These are phyloP conservation scores for Hordeum marinum DNA, from an alignment of 176 grass and related monocot genomes.

Conservation along the genomic window DNA sequence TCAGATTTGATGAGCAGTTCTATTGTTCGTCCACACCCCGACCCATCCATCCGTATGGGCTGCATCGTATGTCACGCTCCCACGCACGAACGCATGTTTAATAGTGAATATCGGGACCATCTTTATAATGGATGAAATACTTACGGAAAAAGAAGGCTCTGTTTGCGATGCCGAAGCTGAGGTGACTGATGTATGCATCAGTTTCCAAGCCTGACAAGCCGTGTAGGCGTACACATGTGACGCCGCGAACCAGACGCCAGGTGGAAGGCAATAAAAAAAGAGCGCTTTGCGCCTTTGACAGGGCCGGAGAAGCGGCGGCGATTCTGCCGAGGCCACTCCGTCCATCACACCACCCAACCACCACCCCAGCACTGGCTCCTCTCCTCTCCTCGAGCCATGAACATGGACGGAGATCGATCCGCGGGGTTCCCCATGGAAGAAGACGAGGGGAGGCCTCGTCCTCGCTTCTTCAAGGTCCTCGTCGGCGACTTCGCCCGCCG, in stretches of 20 bases:
- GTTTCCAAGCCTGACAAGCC: slow-evolving; percentile 1
- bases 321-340: slow-evolving; percentile 13
- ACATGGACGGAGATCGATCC: background rate
- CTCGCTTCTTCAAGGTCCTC: slow-evolving; percentile 49
- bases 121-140: too few relatives aligned
- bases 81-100: too few relatives aligned
- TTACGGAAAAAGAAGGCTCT: too few relatives aligned
- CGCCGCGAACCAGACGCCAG: background rate
- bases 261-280: background rate
- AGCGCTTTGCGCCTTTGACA: background rate
- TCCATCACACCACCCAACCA: background rate
- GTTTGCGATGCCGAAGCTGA: too few relatives aligned
- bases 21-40: too few relatives aligned
- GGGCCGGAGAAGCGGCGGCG: background rate
- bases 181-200: too few relatives aligned
- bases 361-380: background rate
- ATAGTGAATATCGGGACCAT: too few relatives aligned
- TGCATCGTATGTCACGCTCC: too few relatives aligned
- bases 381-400: background rate
- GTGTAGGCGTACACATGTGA: background rate
- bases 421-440: slow-evolving; percentile 8
- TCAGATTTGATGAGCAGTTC: too few relatives aligned
- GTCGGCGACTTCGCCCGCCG: slow-evolving; percentile 27
- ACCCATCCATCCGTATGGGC: too few relatives aligned
- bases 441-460: slow-evolving; percentile 24